These are phyloP conservation scores for Akebia trifoliata DNA, from an alignment of 164 flowering plant genomes.

Conservation along the genomic window DNA sequence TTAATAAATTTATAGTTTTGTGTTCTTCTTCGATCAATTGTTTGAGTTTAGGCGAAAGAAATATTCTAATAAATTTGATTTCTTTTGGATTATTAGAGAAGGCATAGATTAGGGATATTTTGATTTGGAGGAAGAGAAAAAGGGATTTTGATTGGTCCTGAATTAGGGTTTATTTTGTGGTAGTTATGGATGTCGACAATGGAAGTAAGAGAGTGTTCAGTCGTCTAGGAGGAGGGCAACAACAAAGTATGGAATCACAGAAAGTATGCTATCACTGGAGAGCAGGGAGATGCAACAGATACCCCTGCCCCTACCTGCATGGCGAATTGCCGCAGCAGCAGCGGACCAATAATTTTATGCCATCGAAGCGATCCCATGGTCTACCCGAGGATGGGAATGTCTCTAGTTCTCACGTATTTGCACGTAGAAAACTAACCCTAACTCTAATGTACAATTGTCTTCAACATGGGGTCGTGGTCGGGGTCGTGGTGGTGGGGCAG, in stretches of 20 bases:
- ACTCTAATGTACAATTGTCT: conserved; percentile 4
- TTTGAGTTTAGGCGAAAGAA: too few relatives aligned
- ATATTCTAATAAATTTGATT: too few relatives aligned
- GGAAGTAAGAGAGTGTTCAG: conserved; percentile 21
- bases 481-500: conserved; percentile 16
- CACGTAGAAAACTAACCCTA: conserved; percentile 20
- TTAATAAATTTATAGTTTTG: too few relatives aligned
- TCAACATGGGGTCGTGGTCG: conserved; percentile 66
- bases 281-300: conserved; percentile 59
- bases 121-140: too few relatives aligned
- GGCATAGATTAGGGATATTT: too few relatives aligned
- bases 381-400: conserved; percentile 26
- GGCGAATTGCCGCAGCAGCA: conserved; percentile 40
- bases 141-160: too few relatives aligned
- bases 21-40: too few relatives aligned
- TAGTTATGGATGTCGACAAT: conserved; percentile 26
- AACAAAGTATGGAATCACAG: conserved; percentile 21
- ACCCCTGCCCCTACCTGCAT: conserved; percentile 57
- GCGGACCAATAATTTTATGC: conserved; percentile 20
- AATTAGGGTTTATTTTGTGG: too few relatives aligned
- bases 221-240: conserved; percentile 21
- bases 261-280: conserved; percentile 73
- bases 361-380: conserved; percentile 31
- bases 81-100: too few relatives aligned
- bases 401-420: conserved; percentile 20